These are phyloP conservation scores for Exophiala alcalophila DNA, from an alignment of 2,329 filamentous ascomycete species.

Conservation along the genomic window DNA sequence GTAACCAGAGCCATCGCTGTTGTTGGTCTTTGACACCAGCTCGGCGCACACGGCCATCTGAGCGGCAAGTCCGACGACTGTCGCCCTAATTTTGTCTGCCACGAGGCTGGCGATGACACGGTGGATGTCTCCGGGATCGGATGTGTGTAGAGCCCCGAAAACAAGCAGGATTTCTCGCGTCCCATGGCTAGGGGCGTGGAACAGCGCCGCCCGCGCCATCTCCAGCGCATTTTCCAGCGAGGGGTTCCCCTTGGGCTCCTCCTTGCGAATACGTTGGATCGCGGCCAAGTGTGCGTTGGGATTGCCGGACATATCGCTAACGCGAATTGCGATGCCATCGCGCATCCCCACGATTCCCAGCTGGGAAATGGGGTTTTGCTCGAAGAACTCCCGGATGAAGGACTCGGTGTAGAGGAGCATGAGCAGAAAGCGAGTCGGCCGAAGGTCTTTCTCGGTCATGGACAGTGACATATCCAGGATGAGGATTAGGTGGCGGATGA, in stretches of 20 bases:
- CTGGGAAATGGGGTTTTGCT: slow-evolving; percentile 97
- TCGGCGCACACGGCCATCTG: slow-evolving; percentile 91
- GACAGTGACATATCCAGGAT: slow-evolving; percentile 89
- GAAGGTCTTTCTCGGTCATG: slow-evolving; percentile 92
- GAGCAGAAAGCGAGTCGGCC: slow-evolving; percentile 81
- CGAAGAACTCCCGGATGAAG: slow-evolving; percentile 93
- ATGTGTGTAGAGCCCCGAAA: slow-evolving; percentile 84
- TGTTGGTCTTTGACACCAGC: slow-evolving; percentile 82
- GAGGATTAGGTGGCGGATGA: slow-evolving; percentile 92
- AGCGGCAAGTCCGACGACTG: slow-evolving; percentile 84
- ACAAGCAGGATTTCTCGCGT: slow-evolving; percentile 90
- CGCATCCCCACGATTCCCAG: slow-evolving; percentile 89
- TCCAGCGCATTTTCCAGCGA: slow-evolving; percentile 93
- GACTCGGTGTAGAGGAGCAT: slow-evolving; percentile 78
- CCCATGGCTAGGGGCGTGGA: slow-evolving; percentile 87
- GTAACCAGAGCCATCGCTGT: slow-evolving; percentile 68
- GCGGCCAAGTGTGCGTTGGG: slow-evolving; percentile 81
- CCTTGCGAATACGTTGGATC: slow-evolving; percentile 62
- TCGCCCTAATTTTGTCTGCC: slow-evolving; percentile 78
- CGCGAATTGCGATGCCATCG: slow-evolving; percentile 79
- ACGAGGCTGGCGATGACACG: slow-evolving; percentile 78
- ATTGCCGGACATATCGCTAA: slow-evolving; percentile 90
- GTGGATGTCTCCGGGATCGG: slow-evolving; percentile 93
- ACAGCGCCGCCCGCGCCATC: slow-evolving; percentile 89
- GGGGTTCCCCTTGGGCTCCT: slow-evolving; percentile 60